phyloP scores from a whole-genome alignment of 805 yeast species.

The Candida multigemmis region DNA sequence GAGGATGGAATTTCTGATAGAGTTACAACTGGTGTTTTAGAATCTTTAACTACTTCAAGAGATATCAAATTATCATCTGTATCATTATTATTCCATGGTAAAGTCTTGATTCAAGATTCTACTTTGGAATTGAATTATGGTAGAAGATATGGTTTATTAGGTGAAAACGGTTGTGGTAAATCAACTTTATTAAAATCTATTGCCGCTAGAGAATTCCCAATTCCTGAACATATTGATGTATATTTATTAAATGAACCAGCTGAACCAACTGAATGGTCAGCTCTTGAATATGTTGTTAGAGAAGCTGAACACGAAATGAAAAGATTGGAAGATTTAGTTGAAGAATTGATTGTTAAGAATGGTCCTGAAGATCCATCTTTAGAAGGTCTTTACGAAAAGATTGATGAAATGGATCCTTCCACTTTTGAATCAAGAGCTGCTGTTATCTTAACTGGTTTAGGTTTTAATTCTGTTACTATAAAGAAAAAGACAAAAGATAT shows the following conservation, averaged over 20 bases:
- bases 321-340: constrained; percentile 84
- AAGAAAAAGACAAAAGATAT: constrained; percentile 93
- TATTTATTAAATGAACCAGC: constrained; percentile 97
- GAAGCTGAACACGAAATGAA: constrained; percentile 93
- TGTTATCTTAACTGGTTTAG: constrained; percentile 90
- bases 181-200: constrained; percentile 88
- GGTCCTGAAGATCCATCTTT: constrained; percentile 88
- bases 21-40: constrained; percentile 95
- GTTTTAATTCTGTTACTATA: constrained; percentile 83
- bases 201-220: constrained; percentile 94
- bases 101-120: constrained; percentile 90
- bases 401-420: constrained; percentile 90
- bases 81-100: constrained; percentile 93
- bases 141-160: constrained; percentile 93
- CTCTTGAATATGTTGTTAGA: constrained; percentile 91
- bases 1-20: constrained; percentile 92
- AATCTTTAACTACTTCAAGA: constrained; percentile 80
- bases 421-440: constrained; percentile 98
- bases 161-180: constrained; percentile 99
- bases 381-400: constrained; percentile 89
- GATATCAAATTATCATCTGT: constrained; percentile 89
- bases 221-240: constrained; percentile 86
- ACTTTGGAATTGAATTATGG: constrained; percentile 90
- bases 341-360: constrained; percentile 77
- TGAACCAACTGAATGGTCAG: constrained; percentile 83